Evolutionary conservation across 345 rosid species (phyloP), one percentile per base, ranked within the genome.

Genomic region (Pistacia integerrima): DNA sequence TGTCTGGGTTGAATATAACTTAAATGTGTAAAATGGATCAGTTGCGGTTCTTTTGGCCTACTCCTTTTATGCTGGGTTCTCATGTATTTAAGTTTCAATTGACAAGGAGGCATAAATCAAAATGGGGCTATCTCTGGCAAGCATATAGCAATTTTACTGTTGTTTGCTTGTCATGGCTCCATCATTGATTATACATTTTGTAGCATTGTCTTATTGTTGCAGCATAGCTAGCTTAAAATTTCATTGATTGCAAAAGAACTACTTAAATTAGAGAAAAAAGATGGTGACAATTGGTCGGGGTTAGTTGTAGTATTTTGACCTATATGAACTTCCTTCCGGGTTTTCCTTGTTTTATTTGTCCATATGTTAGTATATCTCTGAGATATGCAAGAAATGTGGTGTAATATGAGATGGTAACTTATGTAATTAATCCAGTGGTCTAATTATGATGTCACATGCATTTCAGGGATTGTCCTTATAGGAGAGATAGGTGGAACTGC

Each of bases 401-500:
- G 1, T 38, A n/a, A 8, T 48, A 56, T 60, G 38, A 44, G 10
- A 51, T 33, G 11, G 2, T 60, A 10, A 46, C n/a, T 51, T 61
- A 48, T 60, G 28, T 61, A 44, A 51, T 12, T 35, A 11, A 16
- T 36, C 49, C 14, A 64, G 14, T 72, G 48, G 28, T 73, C 36
- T 63, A 5, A 49, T 1, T 7, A n/a, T 8, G 35, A 36, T 64
- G 62, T 22, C 25, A 13, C 30, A 48, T 22, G 16, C 35, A 12
- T 76, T 79, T 74, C 92, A 93, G 97, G 99, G 74, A 93, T 93
- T 10, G 16, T 93, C 80, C 90, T 95, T 67, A 95, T 95, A 73
- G 99, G 99, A 73, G 99, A 95, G 80, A 95, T 95, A 18, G 99
- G 99, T 3, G 99, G 98, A 48, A 95, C 99, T 60, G 98, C 99